Conservation (phyloP, 305 asterid species). For the Solanum hybrid region DNA sequence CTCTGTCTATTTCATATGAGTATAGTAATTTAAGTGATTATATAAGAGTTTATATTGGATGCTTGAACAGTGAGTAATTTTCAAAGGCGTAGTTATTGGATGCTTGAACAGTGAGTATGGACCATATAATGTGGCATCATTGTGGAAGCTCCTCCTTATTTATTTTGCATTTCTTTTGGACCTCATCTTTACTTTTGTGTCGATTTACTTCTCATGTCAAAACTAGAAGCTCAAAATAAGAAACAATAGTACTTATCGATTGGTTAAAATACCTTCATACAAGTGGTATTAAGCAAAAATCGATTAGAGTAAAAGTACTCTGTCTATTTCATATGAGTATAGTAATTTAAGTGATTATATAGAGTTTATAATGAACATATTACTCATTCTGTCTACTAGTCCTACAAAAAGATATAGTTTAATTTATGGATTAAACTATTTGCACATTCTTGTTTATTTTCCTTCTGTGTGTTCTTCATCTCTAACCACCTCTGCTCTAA, state of each 20-base stretch:
- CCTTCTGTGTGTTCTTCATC: neutral
- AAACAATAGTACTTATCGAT: neutral
- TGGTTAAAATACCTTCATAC: neutral
- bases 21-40: neutral
- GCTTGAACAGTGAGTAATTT: too few species aligned
- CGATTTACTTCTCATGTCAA: neutral
- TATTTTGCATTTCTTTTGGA: constrained; percentile 4
- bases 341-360: neutral
- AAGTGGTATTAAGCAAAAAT: neutral
- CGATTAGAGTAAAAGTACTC: neutral
- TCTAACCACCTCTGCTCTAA: neutral
- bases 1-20: neutral
- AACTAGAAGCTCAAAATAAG: neutral
- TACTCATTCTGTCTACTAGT: neutral
- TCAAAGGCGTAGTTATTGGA: constrained; percentile 98
- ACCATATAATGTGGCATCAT: neutral
- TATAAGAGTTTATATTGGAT: neutral
- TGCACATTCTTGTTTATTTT: neutral
- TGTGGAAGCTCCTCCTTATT: neutral
- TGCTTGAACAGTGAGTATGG: constrained; percentile 82
- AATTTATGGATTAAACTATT: neutral
- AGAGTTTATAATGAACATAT: neutral
- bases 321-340: neutral
- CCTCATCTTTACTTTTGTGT: constrained; percentile 1
- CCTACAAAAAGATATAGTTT: neutral